These are phyloP conservation scores for Fusarium chlamydosporum DNA, from an alignment of 2,329 filamentous ascomycete species.

Conservation along the genomic window DNA sequence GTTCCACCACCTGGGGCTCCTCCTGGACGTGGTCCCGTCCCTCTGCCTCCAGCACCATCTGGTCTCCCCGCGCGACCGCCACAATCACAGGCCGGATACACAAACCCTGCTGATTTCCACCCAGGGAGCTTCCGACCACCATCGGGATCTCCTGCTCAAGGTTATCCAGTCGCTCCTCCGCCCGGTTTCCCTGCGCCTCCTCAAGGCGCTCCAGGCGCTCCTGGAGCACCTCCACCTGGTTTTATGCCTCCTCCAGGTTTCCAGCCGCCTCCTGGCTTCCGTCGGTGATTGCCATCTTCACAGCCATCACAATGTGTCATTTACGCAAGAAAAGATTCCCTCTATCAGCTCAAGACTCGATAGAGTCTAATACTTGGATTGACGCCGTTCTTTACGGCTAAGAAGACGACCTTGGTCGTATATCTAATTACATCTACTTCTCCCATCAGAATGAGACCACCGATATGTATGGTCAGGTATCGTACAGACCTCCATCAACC, in stretches of 20 bases:
- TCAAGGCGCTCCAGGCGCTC: constrained; percentile 53
- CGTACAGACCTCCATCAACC: constrained; percentile 36
- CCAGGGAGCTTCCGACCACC: constrained; percentile 60
- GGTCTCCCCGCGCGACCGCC: constrained; percentile 67
- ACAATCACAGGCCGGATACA: constrained; percentile 61
- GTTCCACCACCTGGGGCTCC: constrained; percentile 48
- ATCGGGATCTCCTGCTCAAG: constrained; percentile 55
- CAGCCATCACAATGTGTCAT: constrained; percentile 30
- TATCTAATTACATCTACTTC: constrained; percentile 44
- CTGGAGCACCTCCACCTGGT: constrained; percentile 59
- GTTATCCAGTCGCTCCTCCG: constrained; percentile 59
- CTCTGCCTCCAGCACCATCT: constrained; percentile 64
- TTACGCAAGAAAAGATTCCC: constrained; percentile 23
- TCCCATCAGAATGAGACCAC: constrained; percentile 37
- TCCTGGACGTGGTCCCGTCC: constrained; percentile 51
- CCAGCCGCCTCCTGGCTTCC: constrained; percentile 63
- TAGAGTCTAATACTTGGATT: constrained; percentile 34
- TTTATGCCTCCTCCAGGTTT: constrained; percentile 61
- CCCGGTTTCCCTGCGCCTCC: constrained; percentile 59
- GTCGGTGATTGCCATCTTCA: constrained; percentile 50
- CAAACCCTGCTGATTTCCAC: constrained; percentile 65
- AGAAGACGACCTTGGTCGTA: constrained; percentile 33
- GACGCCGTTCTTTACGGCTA: constrained; percentile 33
- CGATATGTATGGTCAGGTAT: constrained; percentile 46
- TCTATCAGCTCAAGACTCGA: constrained; percentile 38